A percentile compares a stretch with the other conserved stretches of the same genome.
phyloP scores from a whole-genome alignment of 2,329 filamentous ascomycete genomes.

The Aspergillus novoparasiticus region DNA sequence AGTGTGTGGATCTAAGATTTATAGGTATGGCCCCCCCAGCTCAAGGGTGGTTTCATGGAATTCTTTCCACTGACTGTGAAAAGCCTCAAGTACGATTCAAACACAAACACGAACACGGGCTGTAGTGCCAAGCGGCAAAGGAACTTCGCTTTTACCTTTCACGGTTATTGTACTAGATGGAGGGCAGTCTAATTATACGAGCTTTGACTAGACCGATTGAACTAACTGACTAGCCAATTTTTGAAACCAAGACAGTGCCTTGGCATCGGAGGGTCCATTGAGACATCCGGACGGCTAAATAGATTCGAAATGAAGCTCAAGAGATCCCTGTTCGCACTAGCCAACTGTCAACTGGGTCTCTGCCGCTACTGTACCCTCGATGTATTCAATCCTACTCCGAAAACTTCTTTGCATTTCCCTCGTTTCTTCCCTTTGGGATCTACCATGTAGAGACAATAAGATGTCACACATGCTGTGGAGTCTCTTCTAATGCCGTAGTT shows the following conservation, averaged over 20 bases:
- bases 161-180: too few species aligned
- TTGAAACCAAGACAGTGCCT: neutral
- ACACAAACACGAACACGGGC: too few species aligned
- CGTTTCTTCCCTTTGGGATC: neutral
- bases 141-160: too few species aligned
- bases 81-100: too few species aligned
- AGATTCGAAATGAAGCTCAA: too few species aligned
- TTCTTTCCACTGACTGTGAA: too few species aligned
- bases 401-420: neutral
- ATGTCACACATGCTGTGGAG: neutral
- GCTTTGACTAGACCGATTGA: neutral
- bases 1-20: too few species aligned
- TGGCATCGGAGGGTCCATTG: neutral
- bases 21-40: too few species aligned
- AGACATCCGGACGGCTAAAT: too few species aligned
- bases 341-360: neutral
- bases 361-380: neutral
- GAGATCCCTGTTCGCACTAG: slow-evolving; percentile 1
- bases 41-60: too few species aligned
- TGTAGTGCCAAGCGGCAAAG: too few species aligned
- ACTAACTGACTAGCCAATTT: neutral
- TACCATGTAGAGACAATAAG: neutral
- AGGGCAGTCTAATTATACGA: too few species aligned
- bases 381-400: neutral
- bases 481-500: neutral